Conservation (phyloP, 2,329 filamentous ascomycete genomes). For the Incumbomyces delicatus region DNA sequence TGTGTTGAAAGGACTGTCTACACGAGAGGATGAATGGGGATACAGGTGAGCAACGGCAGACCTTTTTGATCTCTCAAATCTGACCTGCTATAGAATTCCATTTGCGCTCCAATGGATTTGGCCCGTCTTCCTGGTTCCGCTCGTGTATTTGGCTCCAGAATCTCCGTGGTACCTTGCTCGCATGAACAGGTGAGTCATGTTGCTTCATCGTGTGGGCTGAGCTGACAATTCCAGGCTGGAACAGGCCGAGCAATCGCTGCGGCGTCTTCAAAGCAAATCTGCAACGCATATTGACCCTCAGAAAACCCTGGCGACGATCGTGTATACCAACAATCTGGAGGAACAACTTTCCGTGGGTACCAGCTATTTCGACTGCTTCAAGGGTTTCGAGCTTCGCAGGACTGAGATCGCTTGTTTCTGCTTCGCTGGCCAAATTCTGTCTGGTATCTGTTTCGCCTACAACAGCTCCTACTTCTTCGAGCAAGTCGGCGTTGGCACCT, state of each 20-base stretch:
- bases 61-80: no score
- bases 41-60: slow-evolving; percentile 5
- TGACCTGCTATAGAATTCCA: slow-evolving; percentile 2
- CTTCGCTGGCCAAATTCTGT: slow-evolving; percentile 55
- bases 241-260: slow-evolving; percentile 13
- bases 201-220: no score
- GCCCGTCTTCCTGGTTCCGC: slow-evolving; percentile 12
- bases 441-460: slow-evolving; percentile 53
- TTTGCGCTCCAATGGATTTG: slow-evolving; percentile 20
- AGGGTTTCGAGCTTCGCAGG: slow-evolving; percentile 62
- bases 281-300: slow-evolving; percentile 8
- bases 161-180: slow-evolving; percentile 13
- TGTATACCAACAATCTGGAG: slow-evolving; percentile 29
- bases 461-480: slow-evolving; percentile 47
- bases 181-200: slow-evolving; percentile 6
- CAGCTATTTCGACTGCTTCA: slow-evolving; percentile 74
- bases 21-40: slow-evolving; percentile 7
- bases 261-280: slow-evolving; percentile 9
- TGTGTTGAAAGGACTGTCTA: slow-evolving; percentile 11
- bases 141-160: slow-evolving; percentile 12
- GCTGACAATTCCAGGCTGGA: not conserved
- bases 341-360: slow-evolving; percentile 7
- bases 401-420: slow-evolving; percentile 62
- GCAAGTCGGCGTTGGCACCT: slow-evolving; percentile 43
- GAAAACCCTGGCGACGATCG: slow-evolving; percentile 28